phyloP scores from a whole-genome alignment of 495 filamentous ascomycete genomes.

The Pseudomonodictys pantanalensis region DNA sequence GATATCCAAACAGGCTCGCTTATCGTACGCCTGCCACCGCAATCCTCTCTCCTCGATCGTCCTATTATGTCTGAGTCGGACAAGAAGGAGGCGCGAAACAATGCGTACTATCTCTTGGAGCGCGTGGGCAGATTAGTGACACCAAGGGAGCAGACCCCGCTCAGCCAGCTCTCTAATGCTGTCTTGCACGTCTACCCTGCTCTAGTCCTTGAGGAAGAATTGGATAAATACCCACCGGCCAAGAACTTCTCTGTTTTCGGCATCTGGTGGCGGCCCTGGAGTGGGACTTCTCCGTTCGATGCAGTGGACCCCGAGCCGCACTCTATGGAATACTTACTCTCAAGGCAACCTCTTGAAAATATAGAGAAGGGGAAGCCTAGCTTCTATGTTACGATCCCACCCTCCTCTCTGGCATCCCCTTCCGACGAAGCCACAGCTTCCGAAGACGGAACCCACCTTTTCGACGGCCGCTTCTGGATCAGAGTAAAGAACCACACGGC shows the following conservation, averaged over 20 bases:
- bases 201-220: background rate
- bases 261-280: constrained; percentile 6
- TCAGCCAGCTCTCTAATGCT: background rate
- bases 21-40: constrained; percentile 15
- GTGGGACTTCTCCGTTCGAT: background rate
- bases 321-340: constrained; percentile 36
- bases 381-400: background rate
- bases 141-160: background rate
- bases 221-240: background rate
- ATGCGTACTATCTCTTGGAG: constrained; percentile 6
- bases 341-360: constrained; percentile 43
- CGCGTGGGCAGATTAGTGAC: constrained; percentile 9
- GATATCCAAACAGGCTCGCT: constrained; percentile 26
- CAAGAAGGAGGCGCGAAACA: constrained; percentile 9
- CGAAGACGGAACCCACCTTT: constrained; percentile 49
- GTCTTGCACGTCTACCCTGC: constrained; percentile 11
- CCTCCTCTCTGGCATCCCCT: no score
- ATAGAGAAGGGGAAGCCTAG: background rate
- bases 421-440: no score
- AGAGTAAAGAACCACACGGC: constrained; percentile 46
- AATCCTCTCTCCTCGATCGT: constrained; percentile 5
- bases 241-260: constrained; percentile 9
- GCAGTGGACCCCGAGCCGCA: background rate
- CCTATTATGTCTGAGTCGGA: constrained; percentile 14
- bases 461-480: constrained; percentile 85